Percentiles rank a stretch among this genome's conserved stretches.
These are phyloP conservation scores for Mycena floridula DNA, from an alignment of 768 basidiomycete genomes.

Conservation along the genomic window DNA sequence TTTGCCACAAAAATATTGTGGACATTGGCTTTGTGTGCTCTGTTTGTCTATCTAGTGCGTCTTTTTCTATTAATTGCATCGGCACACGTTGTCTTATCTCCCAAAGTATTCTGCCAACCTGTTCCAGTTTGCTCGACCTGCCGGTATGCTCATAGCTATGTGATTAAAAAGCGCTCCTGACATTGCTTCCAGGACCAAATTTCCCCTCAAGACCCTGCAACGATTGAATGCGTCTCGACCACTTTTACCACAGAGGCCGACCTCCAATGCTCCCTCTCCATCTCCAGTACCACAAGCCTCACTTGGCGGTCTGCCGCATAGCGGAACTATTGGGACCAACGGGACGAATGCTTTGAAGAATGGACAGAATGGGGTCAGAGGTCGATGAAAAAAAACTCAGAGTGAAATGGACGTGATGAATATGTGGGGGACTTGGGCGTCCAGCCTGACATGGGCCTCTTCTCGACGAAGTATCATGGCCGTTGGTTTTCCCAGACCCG, in stretches of 20 bases:
- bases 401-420: not conserved
- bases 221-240: slow-evolving; percentile 64
- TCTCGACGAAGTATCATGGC: not conserved
- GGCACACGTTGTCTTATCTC: not conserved
- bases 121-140: slow-evolving; percentile 93
- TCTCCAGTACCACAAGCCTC: not conserved
- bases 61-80: slow-evolving; percentile 6
- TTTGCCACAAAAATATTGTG: slow-evolving; percentile 96
- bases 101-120: slow-evolving; percentile 91
- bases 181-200: slow-evolving; percentile 65
- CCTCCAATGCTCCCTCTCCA: not conserved
- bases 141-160: slow-evolving; percentile 46
- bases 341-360: slow-evolving; percentile 1
- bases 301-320: slow-evolving; percentile 12
- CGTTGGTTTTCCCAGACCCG: slow-evolving; percentile 18
- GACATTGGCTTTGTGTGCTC: slow-evolving; percentile 98
- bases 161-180: not conserved
- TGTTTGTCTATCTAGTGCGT: slow-evolving; percentile 94
- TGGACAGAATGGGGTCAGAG: slow-evolving; percentile 3
- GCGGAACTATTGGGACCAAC: slow-evolving; percentile 12
- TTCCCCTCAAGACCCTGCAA: slow-evolving; percentile 88
- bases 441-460: not conserved
- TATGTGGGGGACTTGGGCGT: not conserved
- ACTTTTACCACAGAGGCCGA: too few relatives aligned
- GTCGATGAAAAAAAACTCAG: not conserved